Evolutionary conservation across 495 filamentous ascomycete genomes (phyloP).

Genomic region (Podospora fimiseda): DNA sequence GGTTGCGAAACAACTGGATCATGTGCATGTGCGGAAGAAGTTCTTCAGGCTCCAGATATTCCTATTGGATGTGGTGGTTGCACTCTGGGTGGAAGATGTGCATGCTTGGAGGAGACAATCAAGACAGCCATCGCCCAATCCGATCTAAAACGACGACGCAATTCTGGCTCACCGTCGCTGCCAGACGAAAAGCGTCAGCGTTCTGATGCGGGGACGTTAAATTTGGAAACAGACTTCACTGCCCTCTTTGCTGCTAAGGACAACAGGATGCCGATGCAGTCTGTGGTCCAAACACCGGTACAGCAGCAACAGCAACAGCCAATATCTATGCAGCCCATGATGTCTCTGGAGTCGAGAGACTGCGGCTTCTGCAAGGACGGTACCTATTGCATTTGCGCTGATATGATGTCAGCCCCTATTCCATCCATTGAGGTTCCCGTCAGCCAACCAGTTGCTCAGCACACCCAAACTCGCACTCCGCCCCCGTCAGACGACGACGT

Average conservation of each 20-base stretch:
- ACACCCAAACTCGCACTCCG: conserved; percentile 58
- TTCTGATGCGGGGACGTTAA: conserved; percentile 22
- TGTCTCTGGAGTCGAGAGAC: conserved; percentile 40
- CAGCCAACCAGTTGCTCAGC: conserved; percentile 26
- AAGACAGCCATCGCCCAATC: conserved; percentile 6
- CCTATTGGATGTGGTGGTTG: conserved; percentile 60
- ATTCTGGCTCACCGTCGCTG: conserved; percentile 33
- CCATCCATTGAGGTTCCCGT: conserved; percentile 14
- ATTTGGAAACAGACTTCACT: conserved; percentile 67
- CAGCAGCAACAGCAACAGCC: conserved; percentile 11
- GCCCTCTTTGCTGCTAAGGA: conserved; percentile 48
- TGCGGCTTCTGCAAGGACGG: conserved; percentile 85
- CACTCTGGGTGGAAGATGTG: conserved; percentile 50
- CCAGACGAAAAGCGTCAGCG: conserved; percentile 50
- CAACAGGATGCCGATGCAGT: conserved; percentile 6
- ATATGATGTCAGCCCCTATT: conserved; percentile 49
- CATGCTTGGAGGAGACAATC: conserved; percentile 66
- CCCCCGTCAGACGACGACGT: conserved; percentile 64
- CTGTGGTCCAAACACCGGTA: conserved; percentile 12
- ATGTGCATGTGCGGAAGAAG: conserved; percentile 50
- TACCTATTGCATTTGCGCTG: conserved; percentile 77
- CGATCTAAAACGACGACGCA: conserved; percentile 38
- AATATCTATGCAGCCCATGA: conserved; percentile 23
- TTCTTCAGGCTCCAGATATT: conserved; percentile 29
- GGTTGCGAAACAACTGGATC: conserved; percentile 40